A percentile compares a stretch with the other conserved stretches of the same genome.
Conservation (phyloP, 208 protist genomes). For the Trypanosoma congolense region DNA sequence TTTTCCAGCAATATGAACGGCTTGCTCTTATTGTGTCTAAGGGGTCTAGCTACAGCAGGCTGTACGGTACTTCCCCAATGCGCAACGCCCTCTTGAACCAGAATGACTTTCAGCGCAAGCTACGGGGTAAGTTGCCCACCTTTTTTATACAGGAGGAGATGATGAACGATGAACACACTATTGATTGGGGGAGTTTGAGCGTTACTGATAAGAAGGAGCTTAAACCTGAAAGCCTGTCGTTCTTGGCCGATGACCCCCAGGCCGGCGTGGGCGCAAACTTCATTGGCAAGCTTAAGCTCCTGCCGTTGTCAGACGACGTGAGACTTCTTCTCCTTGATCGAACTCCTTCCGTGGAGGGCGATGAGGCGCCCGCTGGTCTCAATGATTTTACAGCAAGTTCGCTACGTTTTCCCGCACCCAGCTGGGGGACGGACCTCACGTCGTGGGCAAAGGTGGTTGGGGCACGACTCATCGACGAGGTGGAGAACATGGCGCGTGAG, state of each 20-base stretch:
- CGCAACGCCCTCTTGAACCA: constrained; percentile 9
- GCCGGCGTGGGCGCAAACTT: neutral
- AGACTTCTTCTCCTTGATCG: constrained; percentile 15
- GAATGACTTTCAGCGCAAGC: neutral
- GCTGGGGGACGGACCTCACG: neutral
- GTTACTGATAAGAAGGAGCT: constrained; percentile 1
- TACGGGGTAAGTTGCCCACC: constrained; percentile 11
- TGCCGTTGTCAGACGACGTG: constrained; percentile 2
- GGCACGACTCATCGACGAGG: constrained; percentile 11
- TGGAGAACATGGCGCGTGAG: neutral
- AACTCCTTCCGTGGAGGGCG: neutral
- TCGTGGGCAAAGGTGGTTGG: constrained; percentile 11
- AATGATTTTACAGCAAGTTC: constrained; percentile 8
- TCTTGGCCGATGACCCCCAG: neutral
- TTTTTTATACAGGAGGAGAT: constrained; percentile 23
- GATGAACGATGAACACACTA: neutral
- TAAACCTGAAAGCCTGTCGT: constrained; percentile 5
- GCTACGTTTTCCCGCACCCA: constrained; percentile 19
- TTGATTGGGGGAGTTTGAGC: constrained; percentile 6
- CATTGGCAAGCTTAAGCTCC: constrained; percentile 1
- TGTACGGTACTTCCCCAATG: neutral
- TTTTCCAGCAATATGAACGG: constrained; percentile 13
- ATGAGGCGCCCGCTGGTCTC: neutral
- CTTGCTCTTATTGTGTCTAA: constrained; percentile 20
- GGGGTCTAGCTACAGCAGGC: neutral